A percentile compares a stretch with the other conserved stretches of the same genome.
Conservation (phyloP, 495 filamentous ascomycete species). For the Filosporella fistucella region DNA sequence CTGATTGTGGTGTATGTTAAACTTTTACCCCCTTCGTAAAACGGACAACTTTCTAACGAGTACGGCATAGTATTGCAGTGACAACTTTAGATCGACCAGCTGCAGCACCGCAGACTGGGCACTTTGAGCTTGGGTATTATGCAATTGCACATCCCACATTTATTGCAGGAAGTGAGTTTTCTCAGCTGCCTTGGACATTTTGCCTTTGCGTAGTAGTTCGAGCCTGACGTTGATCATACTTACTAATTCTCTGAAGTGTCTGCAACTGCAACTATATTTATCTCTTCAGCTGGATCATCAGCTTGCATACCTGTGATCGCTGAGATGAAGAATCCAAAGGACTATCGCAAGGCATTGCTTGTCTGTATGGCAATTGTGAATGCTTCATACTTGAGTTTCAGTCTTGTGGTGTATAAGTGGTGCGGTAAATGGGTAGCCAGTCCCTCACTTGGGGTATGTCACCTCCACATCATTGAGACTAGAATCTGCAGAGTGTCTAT, state of each 20-base stretch:
- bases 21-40: too few relatives aligned
- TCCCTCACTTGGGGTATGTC: conserved; percentile 53
- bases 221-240: too few relatives aligned
- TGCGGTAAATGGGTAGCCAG: conserved; percentile 59
- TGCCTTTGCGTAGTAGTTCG: too few relatives aligned
- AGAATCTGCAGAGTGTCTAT: not conserved
- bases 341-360: conserved; percentile 63
- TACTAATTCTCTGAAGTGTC: too few relatives aligned
- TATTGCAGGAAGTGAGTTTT: conserved; percentile 31
- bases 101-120: conserved; percentile 29
- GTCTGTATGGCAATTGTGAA: conserved; percentile 60
- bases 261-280: conserved; percentile 23
- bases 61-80: too few relatives aligned
- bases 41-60: too few relatives aligned
- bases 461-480: too few relatives aligned
- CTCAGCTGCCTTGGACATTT: too few relatives aligned
- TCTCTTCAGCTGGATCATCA: conserved; percentile 50
- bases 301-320: conserved; percentile 69
- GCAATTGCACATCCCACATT: conserved; percentile 30
- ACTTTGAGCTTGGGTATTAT: conserved; percentile 28
- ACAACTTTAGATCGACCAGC: conserved; percentile 33
- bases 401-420: conserved; percentile 68
- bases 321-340: conserved; percentile 65
- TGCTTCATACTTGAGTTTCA: conserved; percentile 59
- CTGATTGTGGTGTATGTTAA: too few relatives aligned